Evolutionary conservation across 1,284 basidiomycete species (phyloP).

Genomic region (Peniophora sp.): DNA sequence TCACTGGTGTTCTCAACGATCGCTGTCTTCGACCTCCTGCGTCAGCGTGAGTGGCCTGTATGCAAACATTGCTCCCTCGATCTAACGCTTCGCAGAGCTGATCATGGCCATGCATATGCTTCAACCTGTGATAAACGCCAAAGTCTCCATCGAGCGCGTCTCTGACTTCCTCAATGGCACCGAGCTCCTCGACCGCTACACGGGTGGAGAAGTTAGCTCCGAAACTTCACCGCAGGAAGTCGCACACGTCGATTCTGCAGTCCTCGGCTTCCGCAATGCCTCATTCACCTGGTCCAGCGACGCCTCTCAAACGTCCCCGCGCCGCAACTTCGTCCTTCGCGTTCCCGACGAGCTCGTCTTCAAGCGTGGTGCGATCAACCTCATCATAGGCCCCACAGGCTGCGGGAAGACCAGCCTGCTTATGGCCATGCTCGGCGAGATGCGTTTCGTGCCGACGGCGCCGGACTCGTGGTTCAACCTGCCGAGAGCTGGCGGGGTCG

Average conservation of each 20-base stretch:
- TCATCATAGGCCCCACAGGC: conserved; percentile 58
- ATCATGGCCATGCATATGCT: conserved; percentile 22
- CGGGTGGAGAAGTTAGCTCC: conserved; percentile 19
- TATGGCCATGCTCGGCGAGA: conserved; percentile 53
- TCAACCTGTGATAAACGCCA: conserved; percentile 26
- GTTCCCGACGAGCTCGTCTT: conserved; percentile 50
- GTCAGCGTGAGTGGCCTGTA: conserved; percentile 17
- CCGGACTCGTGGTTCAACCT: conserved; percentile 58
- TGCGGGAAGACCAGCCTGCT: conserved; percentile 44
- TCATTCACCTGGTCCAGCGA: conserved; percentile 33
- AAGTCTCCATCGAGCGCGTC: conserved; percentile 40
- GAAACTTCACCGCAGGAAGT: conserved; percentile 9
- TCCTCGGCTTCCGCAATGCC: conserved; percentile 33
- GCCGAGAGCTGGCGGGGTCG: conserved; percentile 59
- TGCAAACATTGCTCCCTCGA: conserved; percentile 24
- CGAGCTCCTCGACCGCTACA: conserved; percentile 41
- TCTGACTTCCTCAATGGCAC: conserved; percentile 39
- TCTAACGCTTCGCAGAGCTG: conserved; percentile 25
- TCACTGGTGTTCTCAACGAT: conserved; percentile 32
- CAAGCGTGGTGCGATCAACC: conserved; percentile 48
- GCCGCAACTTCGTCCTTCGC: conserved; percentile 37
- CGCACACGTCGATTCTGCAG: conserved; percentile 14
- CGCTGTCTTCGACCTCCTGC: conserved; percentile 17
- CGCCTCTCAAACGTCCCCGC: conserved; percentile 16
- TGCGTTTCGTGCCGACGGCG: conserved; percentile 48